Conservation (phyloP, 1,139 yeast species). For the Yamadazyma siamensis region DNA sequence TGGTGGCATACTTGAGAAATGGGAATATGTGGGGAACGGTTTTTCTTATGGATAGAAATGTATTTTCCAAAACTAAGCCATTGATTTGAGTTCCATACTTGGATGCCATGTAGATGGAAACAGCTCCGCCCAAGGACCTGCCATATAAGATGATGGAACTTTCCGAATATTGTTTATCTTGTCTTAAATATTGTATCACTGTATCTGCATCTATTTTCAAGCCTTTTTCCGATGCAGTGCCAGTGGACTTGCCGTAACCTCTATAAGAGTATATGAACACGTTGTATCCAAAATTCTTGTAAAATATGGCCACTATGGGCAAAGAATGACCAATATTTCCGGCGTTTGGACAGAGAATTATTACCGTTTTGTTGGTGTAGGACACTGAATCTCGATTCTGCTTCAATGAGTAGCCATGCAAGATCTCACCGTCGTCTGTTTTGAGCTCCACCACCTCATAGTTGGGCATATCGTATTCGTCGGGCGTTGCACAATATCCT, state of each 20-base stretch:
- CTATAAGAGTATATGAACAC: constrained; percentile 86
- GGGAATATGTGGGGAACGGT: constrained; percentile 86
- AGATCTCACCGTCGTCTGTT: constrained; percentile 63
- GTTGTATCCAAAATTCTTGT: constrained; percentile 63
- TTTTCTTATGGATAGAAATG: constrained; percentile 74
- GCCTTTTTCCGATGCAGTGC: constrained; percentile 74
- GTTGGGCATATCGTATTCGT: constrained; percentile 57
- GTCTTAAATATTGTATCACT: constrained; percentile 55
- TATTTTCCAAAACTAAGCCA: constrained; percentile 79
- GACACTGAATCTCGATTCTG: constrained; percentile 41
- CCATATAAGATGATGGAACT: constrained; percentile 74
- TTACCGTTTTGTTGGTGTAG: constrained; percentile 63
- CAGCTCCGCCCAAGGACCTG: constrained; percentile 93
- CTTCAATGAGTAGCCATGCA: constrained; percentile 43
- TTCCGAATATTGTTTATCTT: constrained; percentile 45
- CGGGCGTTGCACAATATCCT: constrained; percentile 76
- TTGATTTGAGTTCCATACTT: constrained; percentile 44
- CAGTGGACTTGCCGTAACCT: constrained; percentile 88
- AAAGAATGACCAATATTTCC: constrained; percentile 94
- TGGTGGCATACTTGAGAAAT: constrained; percentile 50
- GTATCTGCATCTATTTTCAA: constrained; percentile 80
- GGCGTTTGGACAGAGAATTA: constrained; percentile 88
- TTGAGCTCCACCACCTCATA: constrained; percentile 59
- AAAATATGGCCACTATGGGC: constrained; percentile 76
- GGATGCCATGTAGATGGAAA: constrained; percentile 78